These are phyloP conservation scores for Bacterosira constricta DNA, from an alignment of 108 stramenopile species.

Conservation along the genomic window DNA sequence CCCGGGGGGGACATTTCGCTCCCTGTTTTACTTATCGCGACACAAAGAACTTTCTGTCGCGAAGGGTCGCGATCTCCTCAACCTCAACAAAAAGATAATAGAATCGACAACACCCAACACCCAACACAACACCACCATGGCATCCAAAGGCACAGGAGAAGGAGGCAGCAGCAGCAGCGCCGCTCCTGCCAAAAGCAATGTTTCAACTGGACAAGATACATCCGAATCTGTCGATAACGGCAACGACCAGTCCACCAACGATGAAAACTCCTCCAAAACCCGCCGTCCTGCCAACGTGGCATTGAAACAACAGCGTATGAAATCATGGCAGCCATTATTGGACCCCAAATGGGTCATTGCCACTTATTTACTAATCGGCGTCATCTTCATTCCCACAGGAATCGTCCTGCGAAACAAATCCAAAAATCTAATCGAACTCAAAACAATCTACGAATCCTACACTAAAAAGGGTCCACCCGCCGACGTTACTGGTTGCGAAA, in stretches of 20 bases:
- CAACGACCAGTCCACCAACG: not conserved
- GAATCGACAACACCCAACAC: not conserved
- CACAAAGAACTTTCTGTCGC: too few relatives aligned
- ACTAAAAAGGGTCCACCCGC: constrained; percentile 29
- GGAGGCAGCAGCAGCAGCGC: too few relatives aligned
- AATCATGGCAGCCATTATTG: constrained; percentile 94
- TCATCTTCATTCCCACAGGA: constrained; percentile 86
- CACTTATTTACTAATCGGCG: constrained; percentile 75
- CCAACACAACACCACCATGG: not conserved
- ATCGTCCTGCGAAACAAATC: constrained; percentile 60
- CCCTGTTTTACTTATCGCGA: too few relatives aligned
- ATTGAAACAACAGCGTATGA: constrained; percentile 85
- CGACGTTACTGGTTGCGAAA: constrained; percentile 40
- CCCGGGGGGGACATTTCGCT: too few relatives aligned
- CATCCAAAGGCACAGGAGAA: constrained; percentile 74
- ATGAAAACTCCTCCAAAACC: constrained; percentile 28
- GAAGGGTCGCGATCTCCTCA: too few relatives aligned
- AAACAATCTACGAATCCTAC: constrained; percentile 59
- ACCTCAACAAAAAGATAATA: too few relatives aligned
- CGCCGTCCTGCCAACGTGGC: constrained; percentile 69
- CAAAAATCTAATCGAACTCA: constrained; percentile 63
- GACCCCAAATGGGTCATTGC: constrained; percentile 89
- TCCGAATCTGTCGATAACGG: not conserved
- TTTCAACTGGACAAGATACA: too few relatives aligned
- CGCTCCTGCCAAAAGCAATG: not conserved